Percentiles rank a stretch among this genome's conserved stretches.
Conservation (phyloP, 257 asterid species). For the Echium plantagineum region DNA sequence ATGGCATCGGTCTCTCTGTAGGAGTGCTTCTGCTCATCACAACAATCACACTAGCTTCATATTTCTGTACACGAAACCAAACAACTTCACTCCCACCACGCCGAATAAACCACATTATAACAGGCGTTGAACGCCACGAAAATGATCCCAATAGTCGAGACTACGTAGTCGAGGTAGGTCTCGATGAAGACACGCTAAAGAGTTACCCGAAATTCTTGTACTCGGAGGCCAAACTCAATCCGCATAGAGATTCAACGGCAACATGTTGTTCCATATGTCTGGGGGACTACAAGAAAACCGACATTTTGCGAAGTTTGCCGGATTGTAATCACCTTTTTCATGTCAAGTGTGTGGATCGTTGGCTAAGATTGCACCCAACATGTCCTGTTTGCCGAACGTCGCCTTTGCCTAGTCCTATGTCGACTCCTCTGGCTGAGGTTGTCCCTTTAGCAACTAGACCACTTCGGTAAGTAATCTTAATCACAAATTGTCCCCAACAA, state of each 20-base stretch:
- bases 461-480: slow-evolving; percentile 15
- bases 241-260: slow-evolving; percentile 2
- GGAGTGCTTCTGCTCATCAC: slow-evolving; percentile 78
- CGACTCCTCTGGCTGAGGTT: slow-evolving; percentile 82
- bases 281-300: slow-evolving; percentile 56
- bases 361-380: slow-evolving; percentile 83
- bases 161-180: slow-evolving; percentile 3
- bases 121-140: not conserved
- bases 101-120: not conserved
- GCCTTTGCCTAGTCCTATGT: slow-evolving; percentile 63
- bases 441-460: slow-evolving; percentile 62
- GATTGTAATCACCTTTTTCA: slow-evolving; percentile 85
- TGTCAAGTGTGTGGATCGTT: slow-evolving; percentile 67
- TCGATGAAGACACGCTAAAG: slow-evolving; percentile 1
- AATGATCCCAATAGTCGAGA: not conserved
- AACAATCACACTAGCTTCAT: slow-evolving; percentile 65
- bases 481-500: no score
- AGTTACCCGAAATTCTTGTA: slow-evolving; percentile 6
- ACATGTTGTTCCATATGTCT: slow-evolving; percentile 51
- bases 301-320: slow-evolving; percentile 51
- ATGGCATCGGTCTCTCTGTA: slow-evolving; percentile 72
- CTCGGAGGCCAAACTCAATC: not conserved
- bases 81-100: slow-evolving; percentile 6
- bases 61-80: slow-evolving; percentile 59
- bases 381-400: slow-evolving; percentile 91